Evolutionary conservation across 1,139 yeast species (phyloP), one percentile per base, ranked within the genome.

Genomic region (Geotrichum restrictum): DNA sequence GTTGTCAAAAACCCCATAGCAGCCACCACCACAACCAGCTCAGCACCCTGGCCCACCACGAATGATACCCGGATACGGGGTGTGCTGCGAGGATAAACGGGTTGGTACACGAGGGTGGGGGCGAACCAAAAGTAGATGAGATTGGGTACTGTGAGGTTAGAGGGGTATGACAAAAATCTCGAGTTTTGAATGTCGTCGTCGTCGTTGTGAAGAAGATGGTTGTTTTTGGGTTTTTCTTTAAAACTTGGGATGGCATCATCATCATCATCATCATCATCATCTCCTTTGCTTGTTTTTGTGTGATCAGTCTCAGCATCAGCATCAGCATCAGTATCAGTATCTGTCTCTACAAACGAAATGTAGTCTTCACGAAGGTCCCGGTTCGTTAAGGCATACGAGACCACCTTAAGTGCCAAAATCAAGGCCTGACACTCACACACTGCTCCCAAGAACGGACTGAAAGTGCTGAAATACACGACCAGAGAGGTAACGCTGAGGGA

Each of bases 31-130:
- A 8, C 29, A 24, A 24, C 8, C 5, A 24, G 65, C 57, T 74
- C 78, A 10, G 61, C 59, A 2, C 67, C 29, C 31, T 75, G 66
- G 43, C 70, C 64, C n/a, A 62, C 22, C 21, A 71, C 62, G 53
- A 72, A 72, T 21, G 60, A 53, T 57, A 64, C 59, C 29, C 76
- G 60, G 33, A 70, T 62, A 11, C 57, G 52, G 3, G 62, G 58
- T 7, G 70, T 60, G 21, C 69, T 60, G 21, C 69, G 63, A 3
- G 78, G 78, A 56, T 74, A 74, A 4, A 68, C 74, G 0, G 78
- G 78, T 60, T 74, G 78, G 58, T 74, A 74, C 14, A 74, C 70
- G 46, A 74, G 64, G 4, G 78, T 74, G 1, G 78, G 78, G 1
- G 76, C 74, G 64, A 69, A 66, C 74, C 76, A 71, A 59, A 69